Base-by-base conservation (phyloP, 2,329 filamentous ascomycete species). In the Fusarium metavorans region DNA sequence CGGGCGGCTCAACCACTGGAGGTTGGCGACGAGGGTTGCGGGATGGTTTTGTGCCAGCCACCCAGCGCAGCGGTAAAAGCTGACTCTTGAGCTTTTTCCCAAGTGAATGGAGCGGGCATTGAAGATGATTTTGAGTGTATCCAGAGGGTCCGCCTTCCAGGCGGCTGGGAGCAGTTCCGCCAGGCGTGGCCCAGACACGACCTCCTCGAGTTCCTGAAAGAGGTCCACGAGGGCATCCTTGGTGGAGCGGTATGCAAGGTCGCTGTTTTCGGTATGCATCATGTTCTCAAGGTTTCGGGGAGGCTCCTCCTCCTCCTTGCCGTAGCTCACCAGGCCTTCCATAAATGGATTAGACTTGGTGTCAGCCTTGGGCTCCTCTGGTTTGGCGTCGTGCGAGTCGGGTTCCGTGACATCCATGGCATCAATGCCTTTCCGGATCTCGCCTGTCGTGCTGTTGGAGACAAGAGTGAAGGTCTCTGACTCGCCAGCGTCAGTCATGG, bases 41-140 rank as follows among this genome's bases (percentile, higher is more conserved):
- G 89, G 89, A 65, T 92, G 90, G 32, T 87, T 80, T 73, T 87
- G 77, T 3, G 85, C 85, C 16, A 92, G 82, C 89, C 89, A 92
- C 5, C 89, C 88, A 18, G 88, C 84, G 25, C 85, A 86, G 20
- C 84, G 84, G 76, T 91, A 91, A 69, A 89, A 88, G 2, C 81
- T 82, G 4, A 78, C 66, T 25, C 83, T 84, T 10, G 85, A 86
- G 37, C 84, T 84, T 79, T 91, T 91, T 18, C 90, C 89, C 0
- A 91, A 80, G 67, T 91, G 89, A 58, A 91, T 91, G n/a, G 88
- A 90, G 11, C 90, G 85, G 1, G 86, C 81, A 68, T 91, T 90
- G 84, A 89, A 91, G 72, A 92, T 88, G 74, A 91, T 85, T 77
- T 90, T 90, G 34, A 91, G 83, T 0, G 89, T 89, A 14, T 83